Evolutionary conservation across 1,284 basidiomycete genomes (phyloP).

Genomic region (Macrocystidia cucumis): DNA sequence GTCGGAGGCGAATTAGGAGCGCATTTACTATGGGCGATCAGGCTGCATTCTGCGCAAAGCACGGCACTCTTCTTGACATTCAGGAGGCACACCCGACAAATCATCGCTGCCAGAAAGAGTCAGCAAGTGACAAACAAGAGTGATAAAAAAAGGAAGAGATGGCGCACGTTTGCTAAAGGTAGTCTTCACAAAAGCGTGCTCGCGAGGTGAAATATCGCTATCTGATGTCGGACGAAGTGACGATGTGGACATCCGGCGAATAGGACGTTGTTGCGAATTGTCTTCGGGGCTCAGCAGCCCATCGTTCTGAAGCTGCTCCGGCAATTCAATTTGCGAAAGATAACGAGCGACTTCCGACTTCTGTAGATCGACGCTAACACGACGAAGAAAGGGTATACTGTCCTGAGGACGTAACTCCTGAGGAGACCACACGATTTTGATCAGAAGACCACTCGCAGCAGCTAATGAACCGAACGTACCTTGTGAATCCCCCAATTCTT

Average conservation of each 20-base stretch:
- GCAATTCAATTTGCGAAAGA: slow-evolving; percentile 45
- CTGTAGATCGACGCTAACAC: slow-evolving; percentile 81
- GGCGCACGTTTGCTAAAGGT: slow-evolving; percentile 84
- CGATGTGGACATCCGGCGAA: slow-evolving; percentile 32
- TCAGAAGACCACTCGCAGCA: slow-evolving; percentile 1
- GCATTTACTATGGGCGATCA: slow-evolving; percentile 84
- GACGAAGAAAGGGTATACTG: slow-evolving; percentile 87
- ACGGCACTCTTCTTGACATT: slow-evolving; percentile 84
- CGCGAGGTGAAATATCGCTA: slow-evolving; percentile 49
- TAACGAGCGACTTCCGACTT: slow-evolving; percentile 58
- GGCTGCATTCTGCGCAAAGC: slow-evolving; percentile 83
- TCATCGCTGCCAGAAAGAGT: slow-evolving; percentile 52
- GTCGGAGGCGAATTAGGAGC: slow-evolving; percentile 65
- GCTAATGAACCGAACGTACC: slow-evolving; percentile 30
- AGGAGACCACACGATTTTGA: slow-evolving; percentile 9
- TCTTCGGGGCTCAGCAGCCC: slow-evolving; percentile 20
- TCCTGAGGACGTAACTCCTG: slow-evolving; percentile 85
- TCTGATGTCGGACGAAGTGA: slow-evolving; percentile 30
- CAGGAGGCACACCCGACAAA: slow-evolving; percentile 78
- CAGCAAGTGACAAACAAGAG: slow-evolving; percentile 12
- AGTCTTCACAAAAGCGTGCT: slow-evolving; percentile 87
- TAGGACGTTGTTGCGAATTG: slow-evolving; percentile 18
- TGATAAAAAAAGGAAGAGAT: slow-evolving; percentile 4
- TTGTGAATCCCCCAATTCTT: slow-evolving; percentile 71
- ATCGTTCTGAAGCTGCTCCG: slow-evolving; percentile 36